Base-by-base conservation (phyloP, 2,329 filamentous ascomycete genomes). In the Trichoderma afroharzianum region DNA sequence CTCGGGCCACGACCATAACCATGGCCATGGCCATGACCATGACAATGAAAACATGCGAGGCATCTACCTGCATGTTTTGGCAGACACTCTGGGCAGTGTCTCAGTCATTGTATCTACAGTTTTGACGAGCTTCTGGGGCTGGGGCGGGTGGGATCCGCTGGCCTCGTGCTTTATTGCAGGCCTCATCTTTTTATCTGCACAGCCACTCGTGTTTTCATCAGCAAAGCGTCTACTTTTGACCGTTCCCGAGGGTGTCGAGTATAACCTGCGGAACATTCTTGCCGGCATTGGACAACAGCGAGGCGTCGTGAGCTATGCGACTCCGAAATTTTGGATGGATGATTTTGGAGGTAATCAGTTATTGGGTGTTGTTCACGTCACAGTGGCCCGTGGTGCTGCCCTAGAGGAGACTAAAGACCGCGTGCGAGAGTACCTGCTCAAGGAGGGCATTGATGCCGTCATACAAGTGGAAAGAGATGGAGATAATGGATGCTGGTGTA, bases 41-140 rank as follows among this genome's bases (percentile, higher is more conserved):
- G 92, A 94, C 73, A 97, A 97, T 80, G 96, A 99, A 77, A 99
- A 99, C 79, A 98, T 99, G 95, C 84, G 96, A 76, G 96, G 96
- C 14, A 98, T 99, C 75, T 99, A 97, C 81, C 85, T 99, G 24
- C 96, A 99, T 78, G 93, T 99, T 64, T 86, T 98, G 32, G 96
- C 96, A 6, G 96, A 99, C 79, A 97, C 96, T 0, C 90, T 98
- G 33, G 96, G 96, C 30, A 98, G 95, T 69, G 92, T 95, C 1
- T 96, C 96, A 1, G 96, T 99, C 62, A 97, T 99, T 73, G 89
- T 94, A 39, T 98, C 94, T 8, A 99, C 96, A 0, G 84, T 93
- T 0, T 85, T 98, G 26, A 97, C 97, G 0, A 92, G 97, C 78
- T 91, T 93, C 76, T 92, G 93, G 78, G 92, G 93, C 18, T 98